Evolutionary conservation across 2,329 filamentous ascomycete species (phyloP), one percentile per base, ranked within the genome.

Genomic region (Aspergillus ibericus): DNA sequence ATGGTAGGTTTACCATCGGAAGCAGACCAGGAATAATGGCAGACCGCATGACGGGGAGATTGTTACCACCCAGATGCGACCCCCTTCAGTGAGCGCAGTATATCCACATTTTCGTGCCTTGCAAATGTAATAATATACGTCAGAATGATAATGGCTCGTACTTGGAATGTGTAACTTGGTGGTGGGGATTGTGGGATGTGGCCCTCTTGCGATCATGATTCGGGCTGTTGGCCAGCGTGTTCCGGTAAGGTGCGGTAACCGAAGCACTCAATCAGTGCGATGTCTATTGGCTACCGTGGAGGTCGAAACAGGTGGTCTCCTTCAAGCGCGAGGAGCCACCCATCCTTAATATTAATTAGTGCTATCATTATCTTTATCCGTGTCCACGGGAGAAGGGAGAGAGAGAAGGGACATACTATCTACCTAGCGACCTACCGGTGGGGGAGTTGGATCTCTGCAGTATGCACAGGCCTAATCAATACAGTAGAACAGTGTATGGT

Each of bases 121-220:
- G n/a, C 44, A 48, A 48, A n/a, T 48, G 44, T 48, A 48, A 48
- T 48, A 48, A 48, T 48, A 48, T 48, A 48, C 44, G 44, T 48
- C 44, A 12, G 27, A 18, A 32, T 48, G 25, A 48, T 29, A 16
- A 48, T 48, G 44, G 22, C 25, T 48, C 44, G n/a, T 29, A 29
- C 44, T 48, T 15, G 25, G 25, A 29, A n/a, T 12, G 42, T 47
- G 27, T 32, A 48, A 48, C 22, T n/a, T 48, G 25, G 25, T 15
- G 27, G 20, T 27, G 16, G n/a, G n/a, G n/a, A n/a, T n/a, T n/a
- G 15, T 40, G 36, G 36, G 36, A 10, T n/a, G 5, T 40, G 15
- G n/a, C 9, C 9, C n/a, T 18, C 8, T 32, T 8, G 29, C 44
- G 27, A 48, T 32, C 15, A 29, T n/a, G 44, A 48, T 18, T n/a